phyloP scores from a whole-genome alignment of 768 basidiomycete species.

The Suillus sp. region DNA sequence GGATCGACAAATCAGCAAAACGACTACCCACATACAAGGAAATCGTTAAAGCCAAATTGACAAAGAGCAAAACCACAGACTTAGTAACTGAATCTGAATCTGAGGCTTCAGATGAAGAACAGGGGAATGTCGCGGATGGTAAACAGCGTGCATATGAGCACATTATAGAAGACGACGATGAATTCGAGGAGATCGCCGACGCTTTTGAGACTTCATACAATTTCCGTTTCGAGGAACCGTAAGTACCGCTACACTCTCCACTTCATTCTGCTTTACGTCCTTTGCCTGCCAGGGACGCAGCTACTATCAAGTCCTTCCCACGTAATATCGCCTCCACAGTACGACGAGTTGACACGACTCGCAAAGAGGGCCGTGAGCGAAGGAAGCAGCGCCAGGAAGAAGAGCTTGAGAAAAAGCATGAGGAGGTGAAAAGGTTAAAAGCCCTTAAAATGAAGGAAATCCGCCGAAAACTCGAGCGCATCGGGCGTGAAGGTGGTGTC shows the following conservation, averaged over 20 bases:
- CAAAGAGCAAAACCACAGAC: slow-evolving; percentile 16
- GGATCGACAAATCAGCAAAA: slow-evolving; percentile 80
- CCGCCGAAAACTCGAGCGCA: slow-evolving; percentile 68
- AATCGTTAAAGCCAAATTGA: slow-evolving; percentile 47
- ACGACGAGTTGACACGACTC: slow-evolving; percentile 71
- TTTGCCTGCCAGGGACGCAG: slow-evolving; percentile 52
- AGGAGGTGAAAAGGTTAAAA: slow-evolving; percentile 81
- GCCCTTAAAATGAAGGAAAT: slow-evolving; percentile 85
- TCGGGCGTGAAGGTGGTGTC: slow-evolving; percentile 71
- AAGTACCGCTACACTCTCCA: slow-evolving; percentile 35
- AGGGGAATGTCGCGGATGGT: slow-evolving; percentile 26
- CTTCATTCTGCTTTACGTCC: neutral
- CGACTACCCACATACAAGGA: slow-evolving; percentile 87
- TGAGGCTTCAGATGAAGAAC: slow-evolving; percentile 26
- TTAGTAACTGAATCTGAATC: slow-evolving; percentile 19
- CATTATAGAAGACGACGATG: slow-evolving; percentile 57
- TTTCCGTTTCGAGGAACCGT: slow-evolving; percentile 97
- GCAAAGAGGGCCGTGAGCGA: slow-evolving; percentile 85
- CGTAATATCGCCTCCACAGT: slow-evolving; percentile 66
- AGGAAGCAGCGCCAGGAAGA: slow-evolving; percentile 72
- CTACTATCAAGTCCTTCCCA: slow-evolving; percentile 71
- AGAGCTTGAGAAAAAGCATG: slow-evolving; percentile 42
- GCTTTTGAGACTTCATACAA: slow-evolving; percentile 97
- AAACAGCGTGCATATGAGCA: slow-evolving; percentile 32
- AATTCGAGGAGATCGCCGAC: slow-evolving; percentile 90